Percentiles rank a stretch among this genome's conserved stretches.
phyloP scores from a whole-genome alignment of 768 basidiomycete genomes.

The Agrocybe praecox region DNA sequence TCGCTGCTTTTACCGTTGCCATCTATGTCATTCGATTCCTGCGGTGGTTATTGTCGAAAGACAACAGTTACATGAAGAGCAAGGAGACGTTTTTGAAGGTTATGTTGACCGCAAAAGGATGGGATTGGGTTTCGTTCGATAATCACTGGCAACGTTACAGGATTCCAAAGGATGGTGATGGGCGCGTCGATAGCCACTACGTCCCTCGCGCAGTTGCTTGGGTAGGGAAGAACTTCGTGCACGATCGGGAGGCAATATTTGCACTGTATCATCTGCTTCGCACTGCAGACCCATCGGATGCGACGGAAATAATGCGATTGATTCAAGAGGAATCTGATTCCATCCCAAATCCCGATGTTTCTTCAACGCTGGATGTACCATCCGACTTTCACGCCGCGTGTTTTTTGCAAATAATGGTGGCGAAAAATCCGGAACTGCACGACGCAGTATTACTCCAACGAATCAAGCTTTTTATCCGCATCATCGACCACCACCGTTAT shows the following conservation, averaged over 20 bases:
- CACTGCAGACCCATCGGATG: background rate
- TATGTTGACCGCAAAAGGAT: background rate
- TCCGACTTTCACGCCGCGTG: background rate
- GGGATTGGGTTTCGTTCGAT: slow-evolving; percentile 10
- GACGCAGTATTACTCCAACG: background rate
- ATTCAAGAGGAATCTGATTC: background rate
- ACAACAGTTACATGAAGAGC: background rate
- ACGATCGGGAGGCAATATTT: background rate
- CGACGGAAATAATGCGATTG: background rate
- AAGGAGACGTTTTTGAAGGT: slow-evolving; percentile 3
- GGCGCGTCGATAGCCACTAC: slow-evolving; percentile 1
- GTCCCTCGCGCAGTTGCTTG: slow-evolving; percentile 4
- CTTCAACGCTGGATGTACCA: background rate
- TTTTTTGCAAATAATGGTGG: background rate
- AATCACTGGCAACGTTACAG: slow-evolving; percentile 6
- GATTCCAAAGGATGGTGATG: background rate
- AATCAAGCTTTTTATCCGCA: slow-evolving; percentile 4
- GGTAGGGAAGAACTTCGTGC: background rate
- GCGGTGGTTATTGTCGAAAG: background rate
- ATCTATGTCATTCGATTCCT: background rate
- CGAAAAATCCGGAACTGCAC: background rate
- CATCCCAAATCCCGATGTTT: background rate
- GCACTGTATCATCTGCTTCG: slow-evolving; percentile 2
- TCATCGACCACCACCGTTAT: background rate
- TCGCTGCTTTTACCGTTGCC: background rate